A percentile compares a stretch with the other conserved stretches of the same genome.
These are phyloP conservation scores for Centaurea solstitialis DNA, from an alignment of 129 eudicot species.

Conservation along the genomic window DNA sequence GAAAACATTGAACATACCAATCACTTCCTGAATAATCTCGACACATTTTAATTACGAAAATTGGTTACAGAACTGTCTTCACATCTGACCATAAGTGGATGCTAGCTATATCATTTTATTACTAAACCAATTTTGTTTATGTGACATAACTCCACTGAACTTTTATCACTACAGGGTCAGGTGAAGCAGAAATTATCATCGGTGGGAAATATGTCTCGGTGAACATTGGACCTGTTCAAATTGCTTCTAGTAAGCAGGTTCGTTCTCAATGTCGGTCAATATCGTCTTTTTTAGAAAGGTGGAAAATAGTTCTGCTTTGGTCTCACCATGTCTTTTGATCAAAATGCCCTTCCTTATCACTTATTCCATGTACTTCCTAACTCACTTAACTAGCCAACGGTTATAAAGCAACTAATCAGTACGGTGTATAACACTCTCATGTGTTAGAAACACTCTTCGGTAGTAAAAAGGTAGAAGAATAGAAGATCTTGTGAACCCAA, in stretches of 20 bases:
- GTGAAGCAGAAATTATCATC: conserved; percentile 91
- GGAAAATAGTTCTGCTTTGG: neutral
- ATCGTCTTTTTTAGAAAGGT: neutral
- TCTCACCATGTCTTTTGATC: neutral
- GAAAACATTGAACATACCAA: neutral
- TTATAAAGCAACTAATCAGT: too few species aligned
- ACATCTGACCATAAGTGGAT: neutral
- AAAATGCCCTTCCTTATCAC: too few species aligned
- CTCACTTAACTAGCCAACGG: too few species aligned
- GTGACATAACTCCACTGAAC: neutral
- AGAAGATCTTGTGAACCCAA: too few species aligned
- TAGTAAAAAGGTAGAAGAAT: too few species aligned
- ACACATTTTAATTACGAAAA: neutral
- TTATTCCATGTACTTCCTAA: too few species aligned
- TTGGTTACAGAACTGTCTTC: neutral
- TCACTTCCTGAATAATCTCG: neutral
- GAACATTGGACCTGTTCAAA: conserved; percentile 93
- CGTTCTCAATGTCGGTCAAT: conserved; percentile 11
- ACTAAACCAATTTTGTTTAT: neutral
- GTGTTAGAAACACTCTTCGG: too few species aligned
- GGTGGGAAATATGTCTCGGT: conserved; percentile 97
- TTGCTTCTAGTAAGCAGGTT: conserved; percentile 93
- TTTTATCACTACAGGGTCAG: conserved; percentile 52
- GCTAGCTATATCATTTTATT: neutral
- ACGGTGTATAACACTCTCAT: too few species aligned